A percentile compares a stretch with the other conserved stretches of the same genome.
Conservation (phyloP, 331 rosid genomes). For the Spiraea crenata region DNA sequence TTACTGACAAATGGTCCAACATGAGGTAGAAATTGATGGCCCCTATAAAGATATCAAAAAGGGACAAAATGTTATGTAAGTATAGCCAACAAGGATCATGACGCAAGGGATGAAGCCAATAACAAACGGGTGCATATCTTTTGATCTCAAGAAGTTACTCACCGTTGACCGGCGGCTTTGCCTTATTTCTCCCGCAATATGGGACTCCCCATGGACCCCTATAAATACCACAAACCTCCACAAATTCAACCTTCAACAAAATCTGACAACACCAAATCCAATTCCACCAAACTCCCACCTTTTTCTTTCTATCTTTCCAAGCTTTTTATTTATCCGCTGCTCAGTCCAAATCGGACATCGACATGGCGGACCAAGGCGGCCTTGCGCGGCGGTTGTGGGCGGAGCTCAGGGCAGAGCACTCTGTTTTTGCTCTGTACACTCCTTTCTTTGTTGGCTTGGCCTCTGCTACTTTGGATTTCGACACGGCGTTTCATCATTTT, state of each 20-base stretch:
- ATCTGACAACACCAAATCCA: background rate
- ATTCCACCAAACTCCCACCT: background rate
- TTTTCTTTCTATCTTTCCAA: background rate
- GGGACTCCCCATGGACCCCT: conserved; percentile 5
- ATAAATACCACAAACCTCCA: background rate
- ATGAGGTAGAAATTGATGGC: too few species aligned
- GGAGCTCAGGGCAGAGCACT: background rate
- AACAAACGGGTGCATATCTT: background rate
- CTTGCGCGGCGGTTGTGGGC: conserved; percentile 19
- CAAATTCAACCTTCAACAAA: background rate
- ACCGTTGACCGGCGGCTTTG: conserved; percentile 18
- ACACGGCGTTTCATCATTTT: conserved; percentile 8
- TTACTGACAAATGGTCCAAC: too few species aligned
- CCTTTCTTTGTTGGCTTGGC: conserved; percentile 28
- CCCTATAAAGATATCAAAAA: too few species aligned
- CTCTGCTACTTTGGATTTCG: conserved; percentile 16
- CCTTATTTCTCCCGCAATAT: conserved; percentile 16
- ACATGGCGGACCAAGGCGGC: conserved; percentile 9
- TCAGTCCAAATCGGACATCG: conserved; percentile 5
- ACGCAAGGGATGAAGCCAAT: conserved; percentile 15
- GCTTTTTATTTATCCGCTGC: background rate
- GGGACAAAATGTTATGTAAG: background rate
- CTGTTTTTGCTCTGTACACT: conserved; percentile 17
- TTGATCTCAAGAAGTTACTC: background rate
- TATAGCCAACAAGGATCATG: background rate